Base-by-base conservation (phyloP, 1,284 basidiomycete genomes). In the Blastosporella zonata region DNA sequence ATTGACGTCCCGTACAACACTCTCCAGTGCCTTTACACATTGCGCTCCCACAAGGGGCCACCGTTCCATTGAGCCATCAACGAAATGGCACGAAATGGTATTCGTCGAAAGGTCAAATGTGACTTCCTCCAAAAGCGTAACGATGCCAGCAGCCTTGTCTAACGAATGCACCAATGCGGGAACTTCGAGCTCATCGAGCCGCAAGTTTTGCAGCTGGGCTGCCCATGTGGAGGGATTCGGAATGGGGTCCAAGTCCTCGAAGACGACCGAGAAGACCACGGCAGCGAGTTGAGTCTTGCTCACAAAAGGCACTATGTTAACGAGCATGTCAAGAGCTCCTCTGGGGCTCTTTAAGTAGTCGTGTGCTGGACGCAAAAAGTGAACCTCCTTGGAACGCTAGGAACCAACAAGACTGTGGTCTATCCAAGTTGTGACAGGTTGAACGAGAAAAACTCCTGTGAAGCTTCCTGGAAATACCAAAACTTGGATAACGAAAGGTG, bases 211-310 rank as follows among this genome's bases (percentile, higher is more conserved):
- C 17, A 84, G 66, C 55, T 83, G 79, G 47, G 68, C 71, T 42
- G 73, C 74, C 87, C 77, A 89, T 44, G 71, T 73, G 43, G 58
- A 67, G 9, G 85, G 78, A 40, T 75, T 59, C 28, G 73, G 68
- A 2, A 82, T 60, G 2, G 68, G 59, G n/a, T 81, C 77, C 17
- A 84, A 73, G 53, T 76, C 66, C 15, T 67, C 66, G 53, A 88
- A 82, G 25, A 79, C 65, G 44, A 91, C 67, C 23, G 77, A 80
- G 68, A 90, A 90, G 62, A 88, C 78, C 59, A 93, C 81, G 37
- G 82, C 80, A 13, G 85, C 79, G 33, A 53, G 8, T 36, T 80
- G 72, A 1, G 75, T 69, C 1, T 71, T 60, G 2, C 76, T 69
- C 1, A 70, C 59, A 0, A 73, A 68, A 7, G 78, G 70, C 42